Percentiles rank a stretch among this genome's conserved stretches.
phyloP scores from a whole-genome alignment of 129 eudicot species.

The Glebionis coronaria region DNA sequence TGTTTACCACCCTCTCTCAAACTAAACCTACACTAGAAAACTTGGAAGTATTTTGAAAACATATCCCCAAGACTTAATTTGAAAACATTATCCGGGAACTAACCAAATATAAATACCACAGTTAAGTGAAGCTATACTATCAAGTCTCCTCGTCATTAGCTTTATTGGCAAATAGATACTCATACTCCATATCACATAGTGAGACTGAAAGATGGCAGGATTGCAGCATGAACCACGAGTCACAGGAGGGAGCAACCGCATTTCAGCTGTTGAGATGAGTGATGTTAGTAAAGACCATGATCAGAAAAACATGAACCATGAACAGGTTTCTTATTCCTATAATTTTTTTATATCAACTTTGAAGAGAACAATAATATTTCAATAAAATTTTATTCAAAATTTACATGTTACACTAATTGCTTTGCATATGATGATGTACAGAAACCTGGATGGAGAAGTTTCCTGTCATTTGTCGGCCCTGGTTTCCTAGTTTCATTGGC shows the following conservation, averaged over 20 bases:
- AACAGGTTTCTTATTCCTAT: slow-evolving; percentile 26
- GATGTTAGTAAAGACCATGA: slow-evolving; percentile 14
- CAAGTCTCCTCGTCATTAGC: too few species aligned
- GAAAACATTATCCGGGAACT: too few species aligned
- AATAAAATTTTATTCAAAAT: too few species aligned
- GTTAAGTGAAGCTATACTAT: too few species aligned
- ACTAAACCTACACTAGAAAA: too few species aligned
- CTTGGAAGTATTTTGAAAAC: too few species aligned
- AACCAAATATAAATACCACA: too few species aligned
- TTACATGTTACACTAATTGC: background rate
- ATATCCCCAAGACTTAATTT: too few species aligned
- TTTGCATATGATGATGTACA: slow-evolving; percentile 13
- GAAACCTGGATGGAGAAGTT: slow-evolving; percentile 51
- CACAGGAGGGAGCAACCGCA: slow-evolving; percentile 53
- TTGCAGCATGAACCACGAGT: slow-evolving; percentile 39
- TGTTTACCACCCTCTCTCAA: too few species aligned
- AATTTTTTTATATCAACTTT: background rate
- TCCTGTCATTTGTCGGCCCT: slow-evolving; percentile 53
- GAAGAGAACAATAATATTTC: background rate
- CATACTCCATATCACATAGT: too few species aligned
- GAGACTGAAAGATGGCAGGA: slow-evolving; percentile 26
- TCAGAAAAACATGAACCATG: slow-evolving; percentile 27
- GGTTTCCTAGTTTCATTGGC: slow-evolving; percentile 62
- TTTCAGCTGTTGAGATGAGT: slow-evolving; percentile 33
- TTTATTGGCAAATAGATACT: too few species aligned